Conservation (phyloP, 1,139 yeast species). For the Lodderomyces pseudojiufengensis region DNA sequence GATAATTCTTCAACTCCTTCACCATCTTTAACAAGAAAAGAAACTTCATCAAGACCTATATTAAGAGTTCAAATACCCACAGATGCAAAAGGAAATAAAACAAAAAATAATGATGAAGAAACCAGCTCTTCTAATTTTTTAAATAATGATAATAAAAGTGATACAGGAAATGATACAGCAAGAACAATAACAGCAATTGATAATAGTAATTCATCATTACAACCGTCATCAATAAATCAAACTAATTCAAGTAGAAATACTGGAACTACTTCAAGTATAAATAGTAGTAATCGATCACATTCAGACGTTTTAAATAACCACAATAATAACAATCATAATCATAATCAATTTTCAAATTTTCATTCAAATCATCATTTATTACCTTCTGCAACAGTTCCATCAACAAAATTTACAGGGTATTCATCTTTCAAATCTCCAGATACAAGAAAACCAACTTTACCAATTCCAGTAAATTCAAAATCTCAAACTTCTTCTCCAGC, state of each 20-base stretch:
- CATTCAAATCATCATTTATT: conserved; percentile 1
- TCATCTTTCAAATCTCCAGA: conserved; percentile 40
- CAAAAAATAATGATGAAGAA: conserved; percentile 8
- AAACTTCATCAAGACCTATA: conserved; percentile 33
- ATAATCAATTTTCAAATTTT: too few species aligned
- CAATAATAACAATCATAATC: background rate
- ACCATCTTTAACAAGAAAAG: conserved; percentile 2
- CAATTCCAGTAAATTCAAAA: conserved; percentile 37
- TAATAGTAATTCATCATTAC: conserved; percentile 8
- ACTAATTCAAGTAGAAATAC: conserved; percentile 7
- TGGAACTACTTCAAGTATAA: too few species aligned
- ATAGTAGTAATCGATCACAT: conserved; percentile 1
- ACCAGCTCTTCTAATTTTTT: too few species aligned
- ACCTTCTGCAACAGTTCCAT: conserved; percentile 6
- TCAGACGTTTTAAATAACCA: too few species aligned
- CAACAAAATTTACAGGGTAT: conserved; percentile 19
- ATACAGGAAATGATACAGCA: conserved; percentile 23
- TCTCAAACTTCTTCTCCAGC: conserved; percentile 46
- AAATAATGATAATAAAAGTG: conserved; percentile 19
- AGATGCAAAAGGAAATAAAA: conserved; percentile 25
- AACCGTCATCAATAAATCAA: conserved; percentile 5
- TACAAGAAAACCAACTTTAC: conserved; percentile 35
- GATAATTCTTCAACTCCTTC: conserved; percentile 5
- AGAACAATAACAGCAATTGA: conserved; percentile 43
- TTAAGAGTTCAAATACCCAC: conserved; percentile 51